Base-by-base conservation (phyloP, 192 early-diverging fungal genomes). In the Linnemannia exigua region DNA sequence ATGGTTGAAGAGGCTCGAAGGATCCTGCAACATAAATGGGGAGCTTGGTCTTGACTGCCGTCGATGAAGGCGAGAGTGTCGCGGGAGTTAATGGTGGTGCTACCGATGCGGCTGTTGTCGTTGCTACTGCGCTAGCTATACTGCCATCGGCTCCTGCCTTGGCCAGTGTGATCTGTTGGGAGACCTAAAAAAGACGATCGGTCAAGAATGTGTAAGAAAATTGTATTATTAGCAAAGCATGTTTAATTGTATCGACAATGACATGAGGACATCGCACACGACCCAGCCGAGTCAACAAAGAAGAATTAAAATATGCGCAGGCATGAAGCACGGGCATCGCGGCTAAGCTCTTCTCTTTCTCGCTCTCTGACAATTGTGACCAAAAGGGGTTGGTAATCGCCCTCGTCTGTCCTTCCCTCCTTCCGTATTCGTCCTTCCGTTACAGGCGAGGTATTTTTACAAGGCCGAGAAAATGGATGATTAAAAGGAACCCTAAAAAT, bases 161-260 rank as follows among this genome's bases (percentile, higher is more conserved):
- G 28, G 84, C 77, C 54, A 86, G 36, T 11, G 84, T 86, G 61
- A 86, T 86, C 69, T 86, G 84, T 77, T 86, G 84, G 14, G 84
- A 86, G 25, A 86, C 66, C 84, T 86, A 74, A 2, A 71, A 2
- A 47, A 22, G 25, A 1, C 19, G 47, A 17, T 2, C 11, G 51
- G 31, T 41, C 31, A 37, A 36, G 61, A 28, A 76, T 35, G 22
- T 1, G 19, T 6, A 12, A 71, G 8, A 46, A 15, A 25, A 1
- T 8, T 36, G 15, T 71, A 1, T 8, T 36, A 7, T 71, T 46
- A 46, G 38, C 70, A 71, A 28, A 38, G 70, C 44, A 46, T 48
- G 22, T 41, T 44, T 4, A 19, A 28, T 48, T 46, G 70, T 38
- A 63, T 63, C 28, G 25, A 63, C 0, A 15, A 63, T 63, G 58